Conservation (phyloP, 2,329 filamentous ascomycete species). For the Xylaria sp. region DNA sequence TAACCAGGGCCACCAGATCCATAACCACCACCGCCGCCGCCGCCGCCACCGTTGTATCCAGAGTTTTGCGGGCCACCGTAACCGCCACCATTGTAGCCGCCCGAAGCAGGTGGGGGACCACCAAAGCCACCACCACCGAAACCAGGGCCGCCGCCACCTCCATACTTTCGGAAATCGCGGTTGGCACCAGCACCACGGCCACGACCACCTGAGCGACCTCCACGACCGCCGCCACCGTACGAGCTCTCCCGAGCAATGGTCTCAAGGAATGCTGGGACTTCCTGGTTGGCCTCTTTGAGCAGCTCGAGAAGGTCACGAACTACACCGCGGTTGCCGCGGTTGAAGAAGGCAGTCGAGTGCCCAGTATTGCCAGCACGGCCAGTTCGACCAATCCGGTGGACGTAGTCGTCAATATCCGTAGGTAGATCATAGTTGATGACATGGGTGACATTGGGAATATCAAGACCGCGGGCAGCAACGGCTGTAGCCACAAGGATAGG, state of each 20-base stretch:
- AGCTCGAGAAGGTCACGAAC: constrained; percentile 97
- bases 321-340: constrained; percentile 98
- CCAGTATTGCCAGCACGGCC: constrained; percentile 99
- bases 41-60: constrained; percentile 46
- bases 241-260: constrained; percentile 95
- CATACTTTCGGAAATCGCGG: constrained; percentile 88
- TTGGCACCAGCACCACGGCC: constrained; percentile 76
- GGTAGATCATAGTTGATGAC: constrained; percentile 99
- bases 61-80: constrained; percentile 10
- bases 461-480: constrained; percentile 88
- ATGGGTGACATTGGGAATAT: constrained; percentile 96
- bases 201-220: constrained; percentile 73
- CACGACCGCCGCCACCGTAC: constrained; percentile 74
- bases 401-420: constrained; percentile 98
- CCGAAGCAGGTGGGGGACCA: constrained; percentile 49
- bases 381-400: constrained; percentile 99
- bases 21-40: constrained; percentile 52
- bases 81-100: constrained; percentile 58
- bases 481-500: constrained; percentile 97
- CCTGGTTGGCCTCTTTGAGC: constrained; percentile 98
- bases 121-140: constrained; percentile 54
- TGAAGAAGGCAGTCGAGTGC: constrained; percentile 99
- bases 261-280: constrained; percentile 93
- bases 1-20: constrained; percentile 53
- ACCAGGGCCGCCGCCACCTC: constrained; percentile 56